phyloP scores from a whole-genome alignment of 768 basidiomycete genomes.

The Kondoa subrosea region DNA sequence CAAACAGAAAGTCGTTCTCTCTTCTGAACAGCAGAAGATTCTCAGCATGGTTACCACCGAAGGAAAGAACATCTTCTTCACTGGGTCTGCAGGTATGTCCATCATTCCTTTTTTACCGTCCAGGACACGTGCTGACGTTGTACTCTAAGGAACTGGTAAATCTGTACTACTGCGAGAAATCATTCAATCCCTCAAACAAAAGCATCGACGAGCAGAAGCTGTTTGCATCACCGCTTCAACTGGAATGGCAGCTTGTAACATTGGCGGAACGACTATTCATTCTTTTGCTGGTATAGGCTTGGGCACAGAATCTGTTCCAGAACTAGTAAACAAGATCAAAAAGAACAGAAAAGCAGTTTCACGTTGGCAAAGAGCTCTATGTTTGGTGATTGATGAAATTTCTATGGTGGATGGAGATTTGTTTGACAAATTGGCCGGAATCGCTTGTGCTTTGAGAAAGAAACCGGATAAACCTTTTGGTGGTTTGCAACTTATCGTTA shows the following conservation, averaged over 20 bases:
- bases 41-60: conserved; percentile 52
- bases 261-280: conserved; percentile 88
- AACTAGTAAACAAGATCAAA: conserved; percentile 48
- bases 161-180: conserved; percentile 30
- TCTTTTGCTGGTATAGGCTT: conserved; percentile 90
- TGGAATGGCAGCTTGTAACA: conserved; percentile 94
- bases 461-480: conserved; percentile 35
- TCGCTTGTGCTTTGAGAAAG: conserved; percentile 29
- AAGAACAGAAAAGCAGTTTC: conserved; percentile 61
- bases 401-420: conserved; percentile 32
- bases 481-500: conserved; percentile 38
- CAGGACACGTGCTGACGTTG: background rate
- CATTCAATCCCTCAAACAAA: conserved; percentile 44
- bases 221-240: conserved; percentile 92
- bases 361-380: conserved; percentile 70
- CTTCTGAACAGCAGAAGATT: conserved; percentile 71
- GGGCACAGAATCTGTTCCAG: conserved; percentile 49
- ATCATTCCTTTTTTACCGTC: background rate
- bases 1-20: conserved; percentile 46
- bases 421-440: conserved; percentile 32
- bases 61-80: conserved; percentile 74
- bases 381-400: conserved; percentile 79
- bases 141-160: conserved; percentile 24
- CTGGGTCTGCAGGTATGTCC: conserved; percentile 71
- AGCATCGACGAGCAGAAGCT: conserved; percentile 34